These are phyloP conservation scores for Dipteronia dyeriana DNA, from an alignment of 345 rosid species.

Conservation along the genomic window DNA sequence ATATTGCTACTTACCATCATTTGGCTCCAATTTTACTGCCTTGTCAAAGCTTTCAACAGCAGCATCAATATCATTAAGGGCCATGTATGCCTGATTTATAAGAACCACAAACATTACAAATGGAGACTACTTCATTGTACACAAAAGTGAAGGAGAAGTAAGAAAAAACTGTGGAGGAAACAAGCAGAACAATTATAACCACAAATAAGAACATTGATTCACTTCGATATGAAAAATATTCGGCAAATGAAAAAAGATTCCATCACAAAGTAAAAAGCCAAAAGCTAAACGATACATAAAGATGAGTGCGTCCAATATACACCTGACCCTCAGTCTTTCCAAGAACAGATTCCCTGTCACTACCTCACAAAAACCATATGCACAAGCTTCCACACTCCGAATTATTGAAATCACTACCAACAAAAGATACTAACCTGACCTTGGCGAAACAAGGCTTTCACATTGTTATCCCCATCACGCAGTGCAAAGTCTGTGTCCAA, in stretches of 20 bases:
- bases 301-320: neutral
- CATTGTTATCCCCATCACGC: slow-evolving; percentile 84
- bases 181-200: neutral
- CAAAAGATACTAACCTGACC: slow-evolving; percentile 71
- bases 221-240: neutral
- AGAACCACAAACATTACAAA: neutral
- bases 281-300: neutral
- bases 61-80: slow-evolving; percentile 83
- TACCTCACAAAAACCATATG: neutral
- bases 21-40: slow-evolving; percentile 89
- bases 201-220: neutral
- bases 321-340: neutral
- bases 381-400: neutral
- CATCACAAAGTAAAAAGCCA: neutral
- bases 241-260: neutral
- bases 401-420: slow-evolving; percentile 11
- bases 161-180: neutral
- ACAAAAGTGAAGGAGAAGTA: neutral
- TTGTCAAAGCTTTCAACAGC: slow-evolving; percentile 93
- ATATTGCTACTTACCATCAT: slow-evolving; percentile 58
- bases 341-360: neutral
- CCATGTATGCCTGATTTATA: slow-evolving; percentile 76
- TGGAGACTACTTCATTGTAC: neutral
- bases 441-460: slow-evolving; percentile 91
- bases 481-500: slow-evolving; percentile 86